Percentiles rank a stretch among this genome's conserved stretches.
phyloP scores from a whole-genome alignment of 768 basidiomycete species.

The Artomyces pyxidatus region DNA sequence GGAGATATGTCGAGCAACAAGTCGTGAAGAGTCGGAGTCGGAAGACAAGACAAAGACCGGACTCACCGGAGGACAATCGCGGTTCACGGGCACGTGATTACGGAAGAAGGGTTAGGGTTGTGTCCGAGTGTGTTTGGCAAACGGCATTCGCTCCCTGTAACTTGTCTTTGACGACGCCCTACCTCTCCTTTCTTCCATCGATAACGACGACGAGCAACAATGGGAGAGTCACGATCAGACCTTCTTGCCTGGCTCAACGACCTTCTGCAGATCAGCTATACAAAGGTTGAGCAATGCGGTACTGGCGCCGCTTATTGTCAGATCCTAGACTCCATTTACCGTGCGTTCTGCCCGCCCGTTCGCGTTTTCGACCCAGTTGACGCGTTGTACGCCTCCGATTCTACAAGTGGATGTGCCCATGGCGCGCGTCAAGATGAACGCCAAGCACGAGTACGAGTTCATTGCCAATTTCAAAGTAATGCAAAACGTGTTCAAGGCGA shows the following conservation, averaged over 20 bases:
- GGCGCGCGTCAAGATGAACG: constrained; percentile 89
- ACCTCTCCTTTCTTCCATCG: too few species aligned
- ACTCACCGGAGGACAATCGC: too few species aligned
- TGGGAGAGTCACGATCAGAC: constrained; percentile 79
- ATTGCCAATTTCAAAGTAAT: constrained; percentile 93
- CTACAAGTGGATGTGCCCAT: constrained; percentile 83
- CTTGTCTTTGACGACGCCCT: too few species aligned
- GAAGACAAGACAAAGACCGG: too few species aligned
- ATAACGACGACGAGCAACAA: constrained; percentile 18
- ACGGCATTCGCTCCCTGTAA: too few species aligned
- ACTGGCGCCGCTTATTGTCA: constrained; percentile 93
- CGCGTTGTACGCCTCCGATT: neutral
- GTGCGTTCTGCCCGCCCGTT: constrained; percentile 35
- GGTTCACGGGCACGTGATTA: too few species aligned
- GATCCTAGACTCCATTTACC: constrained; percentile 89
- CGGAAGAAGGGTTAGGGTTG: too few species aligned
- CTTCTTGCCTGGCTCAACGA: constrained; percentile 92
- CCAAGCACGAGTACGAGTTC: constrained; percentile 94
- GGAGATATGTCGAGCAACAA: too few species aligned
- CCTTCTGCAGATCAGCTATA: constrained; percentile 83
- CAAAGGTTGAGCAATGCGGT: constrained; percentile 89
- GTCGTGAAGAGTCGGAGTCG: too few species aligned
- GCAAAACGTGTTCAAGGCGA: constrained; percentile 84
- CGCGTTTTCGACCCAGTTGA: neutral
- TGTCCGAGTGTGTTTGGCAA: too few species aligned